Evolutionary conservation across 176 grass and related monocot genomes (phyloP), one percentile per base, ranked within the genome.

Genomic region (Avena insularis): DNA sequence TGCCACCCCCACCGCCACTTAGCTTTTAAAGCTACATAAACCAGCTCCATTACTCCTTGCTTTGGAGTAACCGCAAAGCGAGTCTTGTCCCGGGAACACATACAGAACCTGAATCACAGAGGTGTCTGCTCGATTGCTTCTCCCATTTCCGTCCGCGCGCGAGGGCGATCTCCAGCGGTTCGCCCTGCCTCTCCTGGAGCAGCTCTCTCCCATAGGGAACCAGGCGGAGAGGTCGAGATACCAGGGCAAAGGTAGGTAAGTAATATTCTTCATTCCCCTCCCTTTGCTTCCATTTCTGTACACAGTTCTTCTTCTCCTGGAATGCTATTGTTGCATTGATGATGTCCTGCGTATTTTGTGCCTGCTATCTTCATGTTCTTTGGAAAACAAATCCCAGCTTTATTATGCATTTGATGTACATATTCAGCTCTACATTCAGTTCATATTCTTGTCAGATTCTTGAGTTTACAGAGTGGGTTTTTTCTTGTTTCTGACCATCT

Each of bases 61-160:
- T 68, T 86, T 81, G 77, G 84, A 90, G 84, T 87, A 90, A 69
- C 70, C 86, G 84, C 84, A 80, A 87, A 87, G 87, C 76, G 53
- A 77, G 75, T 43, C 40, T 69, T 76, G 57, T 65, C 70, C 75
- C 17, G 19, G 53, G 80, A 86, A 73, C 70, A 71, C 58, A 48
- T 27, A 54, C 83, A 60, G 57, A 75, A 87, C 36, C 76, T 55
- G 75, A 87, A 82, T 68, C 72, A 49, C 75, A 69, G 48, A 81
- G 74, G 47, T 85, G 59, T 77, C 82, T 81, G 85, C 47, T 90
- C 23, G 69, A 65, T 78, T 87, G 31, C 33, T 62, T 58, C 21
- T 40, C 31, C 80, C 56, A 59, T 31, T 33, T 8, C 25, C 27
- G 7, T 31, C 11, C 4, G 4, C 77, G 33, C 21, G 46, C 2